phyloP scores from a whole-genome alignment of 331 rosid species.

The Erythrophleum ivorense region DNA sequence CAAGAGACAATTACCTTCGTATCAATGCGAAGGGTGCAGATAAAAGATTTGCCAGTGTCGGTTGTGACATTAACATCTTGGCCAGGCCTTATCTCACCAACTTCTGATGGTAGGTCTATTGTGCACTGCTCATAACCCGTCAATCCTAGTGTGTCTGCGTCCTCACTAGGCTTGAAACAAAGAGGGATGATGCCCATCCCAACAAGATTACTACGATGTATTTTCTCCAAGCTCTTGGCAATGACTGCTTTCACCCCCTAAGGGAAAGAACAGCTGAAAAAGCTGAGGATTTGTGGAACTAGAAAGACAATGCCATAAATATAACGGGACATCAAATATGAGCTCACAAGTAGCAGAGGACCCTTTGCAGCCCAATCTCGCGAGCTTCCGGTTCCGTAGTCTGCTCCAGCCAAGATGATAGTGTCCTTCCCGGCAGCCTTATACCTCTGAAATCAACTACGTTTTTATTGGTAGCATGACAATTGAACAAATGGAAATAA shows the following conservation, averaged over 20 bases:
- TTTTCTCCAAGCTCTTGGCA: conserved; percentile 61
- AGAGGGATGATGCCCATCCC: conserved; percentile 62
- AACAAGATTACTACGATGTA: conserved; percentile 51
- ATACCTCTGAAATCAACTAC: conserved; percentile 38
- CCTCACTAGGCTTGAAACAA: conserved; percentile 59
- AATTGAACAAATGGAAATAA: background rate
- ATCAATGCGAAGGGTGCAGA: conserved; percentile 43
- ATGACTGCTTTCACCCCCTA: conserved; percentile 65
- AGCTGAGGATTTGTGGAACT: background rate
- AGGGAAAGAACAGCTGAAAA: background rate
- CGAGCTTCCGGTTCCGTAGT: conserved; percentile 55
- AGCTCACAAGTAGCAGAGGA: conserved; percentile 47
- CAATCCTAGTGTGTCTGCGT: conserved; percentile 54
- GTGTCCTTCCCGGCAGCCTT: conserved; percentile 44
- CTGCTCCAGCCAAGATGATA: conserved; percentile 50
- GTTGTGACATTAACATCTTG: conserved; percentile 50
- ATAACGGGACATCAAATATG: background rate
- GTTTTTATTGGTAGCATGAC: background rate
- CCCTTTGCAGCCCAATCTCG: conserved; percentile 57
- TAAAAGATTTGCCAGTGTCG: conserved; percentile 44
- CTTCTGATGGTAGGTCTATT: conserved; percentile 46
- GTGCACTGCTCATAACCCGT: conserved; percentile 51
- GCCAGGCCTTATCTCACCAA: conserved; percentile 50
- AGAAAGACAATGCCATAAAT: background rate
- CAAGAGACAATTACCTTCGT: conserved; percentile 20